phyloP scores from a whole-genome alignment of 148 eudicot species.

The Rheum nobile region DNA sequence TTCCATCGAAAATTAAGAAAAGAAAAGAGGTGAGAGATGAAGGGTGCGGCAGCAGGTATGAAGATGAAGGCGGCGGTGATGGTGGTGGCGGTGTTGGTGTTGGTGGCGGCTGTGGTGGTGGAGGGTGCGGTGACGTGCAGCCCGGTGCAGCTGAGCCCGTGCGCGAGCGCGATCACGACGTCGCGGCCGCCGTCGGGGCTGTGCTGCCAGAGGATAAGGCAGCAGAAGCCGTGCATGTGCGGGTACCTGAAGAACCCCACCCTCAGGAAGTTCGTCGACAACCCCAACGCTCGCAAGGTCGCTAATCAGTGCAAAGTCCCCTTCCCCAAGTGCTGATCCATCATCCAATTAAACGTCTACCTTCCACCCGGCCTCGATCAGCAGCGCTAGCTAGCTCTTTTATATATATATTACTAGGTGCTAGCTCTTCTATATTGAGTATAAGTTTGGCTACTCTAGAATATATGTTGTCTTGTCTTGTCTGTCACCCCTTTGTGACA shows the following conservation, averaged over 20 bases:
- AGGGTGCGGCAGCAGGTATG: too few species aligned
- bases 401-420: too few species aligned
- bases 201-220: slow-evolving; percentile 3
- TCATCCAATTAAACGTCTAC: too few species aligned
- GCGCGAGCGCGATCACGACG: background rate
- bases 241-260: slow-evolving; percentile 1
- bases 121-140: background rate
- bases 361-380: too few species aligned
- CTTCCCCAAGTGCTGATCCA: slow-evolving; percentile 7
- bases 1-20: too few species aligned
- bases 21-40: too few species aligned
- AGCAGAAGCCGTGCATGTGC: slow-evolving; percentile 3
- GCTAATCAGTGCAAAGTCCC: background rate
- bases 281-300: background rate
- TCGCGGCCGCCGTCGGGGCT: background rate
- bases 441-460: too few species aligned
- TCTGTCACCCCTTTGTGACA: too few species aligned
- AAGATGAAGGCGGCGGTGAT: background rate
- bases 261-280: background rate
- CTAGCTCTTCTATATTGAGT: too few species aligned
- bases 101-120: background rate
- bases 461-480: too few species aligned
- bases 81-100: background rate
- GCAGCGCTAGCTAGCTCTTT: too few species aligned
- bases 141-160: background rate